Evolutionary conservation across 352 stramenopile species (phyloP).

Genomic region (Thalassiosira hispida): DNA sequence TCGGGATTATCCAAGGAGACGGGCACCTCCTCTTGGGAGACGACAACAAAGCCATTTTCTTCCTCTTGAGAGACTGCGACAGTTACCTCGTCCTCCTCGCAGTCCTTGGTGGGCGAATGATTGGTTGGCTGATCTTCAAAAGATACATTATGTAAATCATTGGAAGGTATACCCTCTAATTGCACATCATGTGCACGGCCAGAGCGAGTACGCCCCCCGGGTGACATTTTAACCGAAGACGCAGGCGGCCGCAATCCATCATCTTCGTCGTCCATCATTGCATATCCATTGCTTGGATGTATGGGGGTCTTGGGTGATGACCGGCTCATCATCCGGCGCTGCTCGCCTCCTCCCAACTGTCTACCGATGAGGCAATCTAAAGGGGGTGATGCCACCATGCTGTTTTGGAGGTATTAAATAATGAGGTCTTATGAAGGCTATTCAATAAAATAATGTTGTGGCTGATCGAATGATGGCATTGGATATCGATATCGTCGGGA

Average conservation of each 20-base stretch:
- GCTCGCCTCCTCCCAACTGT: neutral
- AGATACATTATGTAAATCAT: too few species aligned
- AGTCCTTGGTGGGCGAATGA: neutral
- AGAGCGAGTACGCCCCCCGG: too few species aligned
- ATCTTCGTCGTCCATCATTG: neutral
- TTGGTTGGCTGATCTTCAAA: neutral
- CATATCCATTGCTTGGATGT: constrained; percentile 21
- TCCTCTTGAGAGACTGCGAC: constrained; percentile 2
- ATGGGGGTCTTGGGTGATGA: constrained; percentile 11
- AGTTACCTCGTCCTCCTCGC: neutral
- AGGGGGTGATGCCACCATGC: neutral
- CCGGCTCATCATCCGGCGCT: neutral
- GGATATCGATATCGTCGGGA: too few species aligned
- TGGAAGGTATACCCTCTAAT: too few species aligned
- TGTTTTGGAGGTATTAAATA: neutral
- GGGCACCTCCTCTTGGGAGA: neutral
- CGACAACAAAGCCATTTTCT: neutral
- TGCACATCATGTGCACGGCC: neutral
- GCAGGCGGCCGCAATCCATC: neutral
- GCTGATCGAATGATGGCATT: too few species aligned
- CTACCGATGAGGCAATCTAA: neutral
- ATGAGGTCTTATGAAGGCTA: neutral
- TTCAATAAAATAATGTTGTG: neutral
- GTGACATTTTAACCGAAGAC: too few species aligned
- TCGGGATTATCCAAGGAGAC: neutral